Evolutionary conservation across 148 eudicot species (phyloP).

Genomic region (Dysphania ambrosioides): DNA sequence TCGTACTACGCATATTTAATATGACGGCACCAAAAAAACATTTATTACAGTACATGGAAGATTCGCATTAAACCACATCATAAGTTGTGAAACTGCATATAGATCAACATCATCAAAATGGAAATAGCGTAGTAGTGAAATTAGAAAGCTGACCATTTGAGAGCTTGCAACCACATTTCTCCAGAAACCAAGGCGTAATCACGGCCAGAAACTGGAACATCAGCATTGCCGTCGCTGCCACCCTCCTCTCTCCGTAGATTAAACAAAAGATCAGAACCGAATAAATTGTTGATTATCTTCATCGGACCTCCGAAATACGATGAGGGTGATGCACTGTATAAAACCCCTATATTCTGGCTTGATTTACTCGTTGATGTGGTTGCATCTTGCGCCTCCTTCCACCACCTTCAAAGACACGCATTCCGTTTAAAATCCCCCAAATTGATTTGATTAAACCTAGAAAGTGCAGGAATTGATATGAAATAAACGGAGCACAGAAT

Average conservation of each 20-base stretch:
- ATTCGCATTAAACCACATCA: too few relatives aligned
- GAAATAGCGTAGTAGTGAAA: not conserved
- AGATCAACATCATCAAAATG: not conserved
- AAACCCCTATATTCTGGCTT: conserved; percentile 41
- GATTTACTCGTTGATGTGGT: conserved; percentile 29
- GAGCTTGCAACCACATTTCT: conserved; percentile 88
- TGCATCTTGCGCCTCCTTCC: conserved; percentile 65
- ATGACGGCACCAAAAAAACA: too few relatives aligned
- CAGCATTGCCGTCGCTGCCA: conserved; percentile 38
- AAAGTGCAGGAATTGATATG: not conserved
- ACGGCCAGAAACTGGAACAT: conserved; percentile 61
- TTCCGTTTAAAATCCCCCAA: not conserved
- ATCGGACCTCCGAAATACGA: conserved; percentile 65
- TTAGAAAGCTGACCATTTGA: conserved; percentile 62
- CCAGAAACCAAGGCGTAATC: conserved; percentile 85
- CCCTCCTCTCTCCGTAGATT: conserved; percentile 62
- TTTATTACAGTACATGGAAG: too few relatives aligned
- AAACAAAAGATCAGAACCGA: conserved; percentile 75
- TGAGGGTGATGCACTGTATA: conserved; percentile 47
- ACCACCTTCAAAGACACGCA: conserved; percentile 46
- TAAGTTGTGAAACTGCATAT: not conserved
- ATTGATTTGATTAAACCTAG: not conserved
- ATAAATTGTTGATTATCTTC: conserved; percentile 78
- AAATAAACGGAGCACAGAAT: too few relatives aligned
- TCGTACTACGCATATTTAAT: too few relatives aligned